Evolutionary conservation across 164 flowering plant species (phyloP).

Genomic region (Warburgia ugandensis): DNA sequence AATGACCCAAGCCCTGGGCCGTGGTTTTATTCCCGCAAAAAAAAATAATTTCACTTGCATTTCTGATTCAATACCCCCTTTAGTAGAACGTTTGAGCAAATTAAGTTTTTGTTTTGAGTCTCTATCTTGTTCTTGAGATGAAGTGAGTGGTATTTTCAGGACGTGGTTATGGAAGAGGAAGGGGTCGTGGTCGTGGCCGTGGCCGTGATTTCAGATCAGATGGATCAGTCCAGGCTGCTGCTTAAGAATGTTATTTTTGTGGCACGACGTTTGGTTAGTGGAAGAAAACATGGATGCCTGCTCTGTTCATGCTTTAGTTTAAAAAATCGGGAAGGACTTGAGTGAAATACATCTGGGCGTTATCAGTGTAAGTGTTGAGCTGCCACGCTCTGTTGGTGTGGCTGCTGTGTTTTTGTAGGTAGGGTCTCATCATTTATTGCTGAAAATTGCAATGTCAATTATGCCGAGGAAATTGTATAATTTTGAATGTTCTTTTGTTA

Average conservation of each 20-base stretch:
- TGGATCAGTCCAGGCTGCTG: constrained; percentile 21
- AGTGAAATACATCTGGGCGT: neutral
- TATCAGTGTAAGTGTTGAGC: constrained; percentile 3
- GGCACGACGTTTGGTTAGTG: constrained; percentile 14
- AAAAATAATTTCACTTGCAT: no score
- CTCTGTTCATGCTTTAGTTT: constrained; percentile 16
- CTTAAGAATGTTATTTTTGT: constrained; percentile 6
- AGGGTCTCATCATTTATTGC: constrained; percentile 3
- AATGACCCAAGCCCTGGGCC: no score
- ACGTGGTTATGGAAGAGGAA: constrained; percentile 28
- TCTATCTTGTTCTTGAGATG: neutral
- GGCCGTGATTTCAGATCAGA: constrained; percentile 22
- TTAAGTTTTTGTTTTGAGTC: no score
- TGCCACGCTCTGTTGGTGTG: neutral
- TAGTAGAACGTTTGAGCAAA: no score
- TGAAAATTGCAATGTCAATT: neutral
- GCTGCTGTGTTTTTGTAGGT: constrained; percentile 7
- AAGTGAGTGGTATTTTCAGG: constrained; percentile 18
- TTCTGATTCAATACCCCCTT: no score
- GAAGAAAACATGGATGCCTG: constrained; percentile 24
- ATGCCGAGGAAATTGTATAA: constrained; percentile 3
- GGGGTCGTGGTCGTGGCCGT: constrained; percentile 22
- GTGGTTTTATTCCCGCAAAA: no score
- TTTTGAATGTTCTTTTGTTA: neutral
- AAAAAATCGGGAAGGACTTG: neutral